Conservation (phyloP, 2,329 filamentous ascomycete species). For the Blastomyces silverae region DNA sequence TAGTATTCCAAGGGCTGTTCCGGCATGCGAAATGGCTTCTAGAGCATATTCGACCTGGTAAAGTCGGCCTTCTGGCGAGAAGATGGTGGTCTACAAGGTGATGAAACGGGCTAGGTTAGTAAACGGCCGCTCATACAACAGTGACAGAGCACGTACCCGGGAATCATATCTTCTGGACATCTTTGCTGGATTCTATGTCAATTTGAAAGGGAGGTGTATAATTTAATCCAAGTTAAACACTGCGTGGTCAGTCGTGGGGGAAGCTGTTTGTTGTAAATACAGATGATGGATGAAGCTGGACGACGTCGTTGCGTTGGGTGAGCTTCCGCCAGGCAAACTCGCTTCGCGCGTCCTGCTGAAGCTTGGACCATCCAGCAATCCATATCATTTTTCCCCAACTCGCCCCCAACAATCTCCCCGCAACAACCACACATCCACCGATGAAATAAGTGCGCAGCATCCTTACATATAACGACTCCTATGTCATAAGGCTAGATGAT, state of each 20-base stretch:
- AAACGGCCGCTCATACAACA: slow-evolving; percentile 19
- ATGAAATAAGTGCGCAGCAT: background rate
- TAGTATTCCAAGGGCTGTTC: slow-evolving; percentile 91
- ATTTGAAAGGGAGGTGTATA: background rate
- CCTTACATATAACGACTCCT: background rate
- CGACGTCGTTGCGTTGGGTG: slow-evolving; percentile 4
- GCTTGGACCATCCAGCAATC: slow-evolving; percentile 19
- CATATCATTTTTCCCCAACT: slow-evolving; percentile 4
- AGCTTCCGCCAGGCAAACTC: slow-evolving; percentile 23
- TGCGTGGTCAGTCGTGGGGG: background rate
- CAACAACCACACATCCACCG: background rate
- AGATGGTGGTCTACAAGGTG: slow-evolving; percentile 80
- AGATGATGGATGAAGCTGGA: slow-evolving; percentile 10
- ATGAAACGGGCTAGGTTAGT: slow-evolving; percentile 21
- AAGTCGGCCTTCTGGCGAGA: slow-evolving; percentile 95
- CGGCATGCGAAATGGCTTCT: slow-evolving; percentile 96
- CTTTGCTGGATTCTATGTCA: slow-evolving; percentile 30
- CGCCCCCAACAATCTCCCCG: background rate
- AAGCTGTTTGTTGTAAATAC: slow-evolving; percentile 1
- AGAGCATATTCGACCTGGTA: slow-evolving; percentile 99
- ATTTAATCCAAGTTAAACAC: background rate
- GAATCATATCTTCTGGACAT: slow-evolving; percentile 99
- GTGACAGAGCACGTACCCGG: slow-evolving; percentile 53
- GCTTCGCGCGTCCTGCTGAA: slow-evolving; percentile 21
- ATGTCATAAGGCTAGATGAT: slow-evolving; percentile 6